Conservation (phyloP, 1,284 basidiomycete species). For the Melampsora americana region DNA sequence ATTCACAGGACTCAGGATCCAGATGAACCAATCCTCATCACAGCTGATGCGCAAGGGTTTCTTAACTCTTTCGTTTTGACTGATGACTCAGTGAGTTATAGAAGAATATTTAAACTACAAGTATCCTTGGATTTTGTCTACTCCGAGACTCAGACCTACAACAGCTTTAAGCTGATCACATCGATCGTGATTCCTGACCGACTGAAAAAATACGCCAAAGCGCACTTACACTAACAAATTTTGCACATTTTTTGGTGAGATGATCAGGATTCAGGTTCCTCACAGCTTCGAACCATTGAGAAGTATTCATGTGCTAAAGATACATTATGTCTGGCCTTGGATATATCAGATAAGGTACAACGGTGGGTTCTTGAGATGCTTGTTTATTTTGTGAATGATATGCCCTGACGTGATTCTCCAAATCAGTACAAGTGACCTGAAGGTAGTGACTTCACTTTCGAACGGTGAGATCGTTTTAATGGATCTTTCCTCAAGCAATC, state of each 20-base stretch:
- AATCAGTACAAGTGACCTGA: background rate
- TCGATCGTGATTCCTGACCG: too few species aligned
- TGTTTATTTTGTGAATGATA: background rate
- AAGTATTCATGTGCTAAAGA: background rate
- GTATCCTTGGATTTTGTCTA: too few species aligned
- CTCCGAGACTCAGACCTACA: too few species aligned
- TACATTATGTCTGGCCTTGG: slow-evolving; percentile 3
- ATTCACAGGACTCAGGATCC: slow-evolving; percentile 18
- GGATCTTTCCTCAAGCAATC: background rate
- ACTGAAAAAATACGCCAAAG: too few species aligned
- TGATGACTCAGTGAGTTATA: background rate
- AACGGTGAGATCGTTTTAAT: slow-evolving; percentile 30
- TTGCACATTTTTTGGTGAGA: background rate
- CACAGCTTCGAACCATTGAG: background rate
- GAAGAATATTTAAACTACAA: background rate
- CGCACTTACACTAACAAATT: background rate
- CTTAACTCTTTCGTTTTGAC: background rate
- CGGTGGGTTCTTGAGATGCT: background rate
- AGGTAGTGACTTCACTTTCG: slow-evolving; percentile 23
- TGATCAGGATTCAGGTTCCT: background rate
- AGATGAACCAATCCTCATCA: background rate
- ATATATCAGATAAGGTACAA: slow-evolving; percentile 11
- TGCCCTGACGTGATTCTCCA: background rate
- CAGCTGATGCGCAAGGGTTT: slow-evolving; percentile 22
- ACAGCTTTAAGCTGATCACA: too few species aligned